Percentiles rank a stretch among this genome's conserved stretches.
Conservation (phyloP, 495 filamentous ascomycete species). For the Pyrenopolyporus hunteri region DNA sequence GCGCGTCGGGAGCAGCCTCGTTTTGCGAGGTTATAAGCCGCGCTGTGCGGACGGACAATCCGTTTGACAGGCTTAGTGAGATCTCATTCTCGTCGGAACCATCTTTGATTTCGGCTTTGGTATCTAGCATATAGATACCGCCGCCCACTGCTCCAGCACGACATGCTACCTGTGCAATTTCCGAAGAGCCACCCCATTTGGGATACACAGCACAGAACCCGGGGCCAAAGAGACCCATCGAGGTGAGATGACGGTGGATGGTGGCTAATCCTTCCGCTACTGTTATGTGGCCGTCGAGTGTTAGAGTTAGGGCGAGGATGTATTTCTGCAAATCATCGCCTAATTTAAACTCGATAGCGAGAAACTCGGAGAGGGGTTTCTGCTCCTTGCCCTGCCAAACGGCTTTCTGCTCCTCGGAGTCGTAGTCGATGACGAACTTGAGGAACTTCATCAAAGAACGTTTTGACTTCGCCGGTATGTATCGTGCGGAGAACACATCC, state of each 20-base stretch:
- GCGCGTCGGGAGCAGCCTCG: constrained; percentile 33
- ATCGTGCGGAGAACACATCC: constrained; percentile 78
- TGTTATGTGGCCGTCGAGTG: constrained; percentile 63
- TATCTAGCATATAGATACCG: constrained; percentile 83
- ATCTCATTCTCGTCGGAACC: constrained; percentile 39
- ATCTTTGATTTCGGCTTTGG: constrained; percentile 36
- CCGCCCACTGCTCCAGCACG: constrained; percentile 92
- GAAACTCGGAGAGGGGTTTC: constrained; percentile 65
- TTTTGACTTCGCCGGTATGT: constrained; percentile 76
- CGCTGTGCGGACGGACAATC: constrained; percentile 62
- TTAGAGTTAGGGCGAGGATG: constrained; percentile 79
- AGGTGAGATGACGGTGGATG: constrained; percentile 81
- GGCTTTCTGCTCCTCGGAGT: constrained; percentile 58
- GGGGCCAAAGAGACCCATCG: constrained; percentile 83
- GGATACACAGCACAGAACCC: constrained; percentile 85
- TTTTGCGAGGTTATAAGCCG: constrained; percentile 59
- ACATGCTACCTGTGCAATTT: constrained; percentile 90
- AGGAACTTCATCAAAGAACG: constrained; percentile 87
- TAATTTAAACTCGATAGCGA: constrained; percentile 74
- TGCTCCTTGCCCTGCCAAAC: constrained; percentile 55
- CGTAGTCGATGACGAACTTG: constrained; percentile 72
- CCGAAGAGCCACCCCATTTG: constrained; percentile 92
- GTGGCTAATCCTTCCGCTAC: constrained; percentile 66
- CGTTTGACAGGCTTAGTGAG: constrained; percentile 63
- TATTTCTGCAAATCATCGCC: constrained; percentile 70